phyloP scores from a whole-genome alignment of 108 stramenopile genomes.

The Cyclotella sp. region DNA sequence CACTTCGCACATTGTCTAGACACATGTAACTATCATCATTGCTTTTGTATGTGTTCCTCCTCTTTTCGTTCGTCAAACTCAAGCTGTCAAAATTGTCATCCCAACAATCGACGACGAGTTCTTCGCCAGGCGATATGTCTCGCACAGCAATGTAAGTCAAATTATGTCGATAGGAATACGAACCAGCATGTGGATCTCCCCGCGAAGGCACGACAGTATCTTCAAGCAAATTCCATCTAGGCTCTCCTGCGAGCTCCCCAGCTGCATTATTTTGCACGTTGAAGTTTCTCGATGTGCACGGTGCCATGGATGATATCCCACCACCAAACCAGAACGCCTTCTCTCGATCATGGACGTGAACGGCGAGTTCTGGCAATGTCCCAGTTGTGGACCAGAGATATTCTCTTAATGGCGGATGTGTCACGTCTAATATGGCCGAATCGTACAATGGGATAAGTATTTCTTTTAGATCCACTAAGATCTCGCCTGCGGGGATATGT shows the following conservation, averaged over 20 bases:
- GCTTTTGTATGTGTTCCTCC: conserved; percentile 3
- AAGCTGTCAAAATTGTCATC: conserved; percentile 65
- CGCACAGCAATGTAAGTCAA: conserved; percentile 53
- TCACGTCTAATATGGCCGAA: conserved; percentile 22
- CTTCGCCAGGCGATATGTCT: conserved; percentile 67
- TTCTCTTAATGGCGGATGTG: conserved; percentile 53
- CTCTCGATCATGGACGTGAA: conserved; percentile 20
- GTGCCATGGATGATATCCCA: conserved; percentile 54
- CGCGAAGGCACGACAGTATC: conserved; percentile 36
- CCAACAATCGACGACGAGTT: conserved; percentile 56
- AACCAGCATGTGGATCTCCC: conserved; percentile 42
- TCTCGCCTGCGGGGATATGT: conserved; percentile 27
- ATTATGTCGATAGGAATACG: conserved; percentile 50
- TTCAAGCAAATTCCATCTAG: conserved; percentile 22
- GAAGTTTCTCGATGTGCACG: conserved; percentile 57
- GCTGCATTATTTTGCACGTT: conserved; percentile 33
- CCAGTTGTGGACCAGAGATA: conserved; percentile 52
- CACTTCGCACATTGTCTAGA: conserved; percentile 42
- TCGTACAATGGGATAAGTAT: conserved; percentile 36
- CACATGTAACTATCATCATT: conserved; percentile 42
- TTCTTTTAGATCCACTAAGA: conserved; percentile 41
- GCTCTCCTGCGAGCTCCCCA: conserved; percentile 22
- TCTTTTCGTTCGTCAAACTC: conserved; percentile 11
- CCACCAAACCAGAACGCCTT: conserved; percentile 50
- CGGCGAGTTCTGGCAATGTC: conserved; percentile 31